Base-by-base conservation (phyloP, 768 basidiomycete genomes). In the Tricholoma flavovirens region DNA sequence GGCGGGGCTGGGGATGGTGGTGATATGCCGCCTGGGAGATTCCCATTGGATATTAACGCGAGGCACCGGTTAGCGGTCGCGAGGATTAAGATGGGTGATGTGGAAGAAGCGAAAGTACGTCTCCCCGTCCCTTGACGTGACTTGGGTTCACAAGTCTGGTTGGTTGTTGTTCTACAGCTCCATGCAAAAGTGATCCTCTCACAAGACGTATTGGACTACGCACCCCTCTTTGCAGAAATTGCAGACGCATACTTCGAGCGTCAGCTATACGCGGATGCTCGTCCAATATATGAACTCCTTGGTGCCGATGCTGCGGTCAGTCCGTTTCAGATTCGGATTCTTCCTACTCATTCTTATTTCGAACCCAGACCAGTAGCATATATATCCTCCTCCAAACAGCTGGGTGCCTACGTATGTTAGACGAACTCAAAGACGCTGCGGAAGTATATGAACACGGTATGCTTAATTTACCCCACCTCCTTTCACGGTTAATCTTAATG, bases 51-150 rank as follows among this genome's bases (percentile, higher is more conserved):
- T 65, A 77, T 87, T 9, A 87, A 90, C 59, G 81, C 94, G 1
- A 74, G 96, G 52, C 88, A 94, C 69, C 78, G 94, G 26, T 73
- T 98, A 2, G 92, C 91, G 0, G 76, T 97, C 11, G 83, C 90
- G 2, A 77, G 96, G 56, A 80, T 97, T 21, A 88, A 84, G 68
- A 78, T 89, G 73, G 88, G 89, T 0, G 83, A 94, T 55, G 64
- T 82, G 11, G 84, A 85, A 7, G 93, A 97, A 66, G 94, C 89
- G 11, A 85, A 86, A 77, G 94, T 93, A 53, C 49, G 77, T 69
- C 30, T 43, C 56, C 24, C 22, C n/a, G 9, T 22, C 11, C 7
- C 29, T 14, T 43, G 24, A 43, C 45, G 15, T 9, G 30, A 19
- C 48, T 45, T 35, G 46, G 17, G 8, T 51, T 22, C 5, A 19